Conservation (phyloP, 176 grass and related monocot species). For the Ampelocalamus luodianensis region DNA sequence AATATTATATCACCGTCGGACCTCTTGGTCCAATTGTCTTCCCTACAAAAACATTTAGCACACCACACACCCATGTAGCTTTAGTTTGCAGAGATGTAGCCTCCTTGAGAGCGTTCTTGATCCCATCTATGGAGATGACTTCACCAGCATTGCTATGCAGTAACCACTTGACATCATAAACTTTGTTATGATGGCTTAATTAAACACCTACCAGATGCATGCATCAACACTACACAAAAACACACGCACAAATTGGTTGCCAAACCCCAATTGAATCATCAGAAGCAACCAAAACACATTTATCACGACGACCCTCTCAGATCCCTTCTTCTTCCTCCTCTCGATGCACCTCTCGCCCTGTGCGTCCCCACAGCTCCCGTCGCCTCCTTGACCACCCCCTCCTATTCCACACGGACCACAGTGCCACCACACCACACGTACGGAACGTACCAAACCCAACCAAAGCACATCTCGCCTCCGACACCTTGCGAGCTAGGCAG, state of each 20-base stretch:
- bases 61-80: neutral
- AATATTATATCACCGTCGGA: too few species aligned
- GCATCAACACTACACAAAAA: neutral
- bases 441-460: neutral
- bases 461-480: neutral
- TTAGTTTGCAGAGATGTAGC: too few species aligned
- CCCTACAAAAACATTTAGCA: neutral
- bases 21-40: too few species aligned
- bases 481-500: neutral
- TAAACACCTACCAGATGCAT: neutral
- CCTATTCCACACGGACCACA: neutral
- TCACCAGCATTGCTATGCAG: neutral
- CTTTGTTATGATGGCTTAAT: neutral
- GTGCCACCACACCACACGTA: neutral
- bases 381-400: conserved; percentile 43
- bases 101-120: too few species aligned
- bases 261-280: neutral
- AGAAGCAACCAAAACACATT: conserved; percentile 40
- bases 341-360: neutral
- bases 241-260: neutral
- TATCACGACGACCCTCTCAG: conserved; percentile 24
- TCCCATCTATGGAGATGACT: neutral
- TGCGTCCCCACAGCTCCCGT: neutral
- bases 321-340: conserved; percentile 10
- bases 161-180: neutral